A percentile compares a stretch with the other conserved stretches of the same genome.
These are phyloP conservation scores for Elaeis guineensis DNA, from an alignment of 176 grass and related monocot genomes.

Conservation along the genomic window DNA sequence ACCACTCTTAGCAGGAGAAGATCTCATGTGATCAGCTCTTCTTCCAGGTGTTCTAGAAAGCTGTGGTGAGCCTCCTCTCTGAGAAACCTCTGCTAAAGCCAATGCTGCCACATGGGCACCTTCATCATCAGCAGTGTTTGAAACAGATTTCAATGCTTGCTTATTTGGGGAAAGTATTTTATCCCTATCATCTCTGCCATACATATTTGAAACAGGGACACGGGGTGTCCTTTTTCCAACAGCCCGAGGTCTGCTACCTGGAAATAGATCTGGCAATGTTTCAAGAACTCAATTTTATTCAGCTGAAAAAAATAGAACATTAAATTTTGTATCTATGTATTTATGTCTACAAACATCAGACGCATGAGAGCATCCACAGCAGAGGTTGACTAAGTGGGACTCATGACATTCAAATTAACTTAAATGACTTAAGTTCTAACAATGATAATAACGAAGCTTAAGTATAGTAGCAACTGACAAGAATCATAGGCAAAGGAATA, in stretches of 20 bases:
- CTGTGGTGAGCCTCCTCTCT: conserved; percentile 81
- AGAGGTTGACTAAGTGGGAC: too few relatives aligned
- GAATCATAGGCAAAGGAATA: too few relatives aligned
- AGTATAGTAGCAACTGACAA: too few relatives aligned
- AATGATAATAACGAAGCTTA: too few relatives aligned
- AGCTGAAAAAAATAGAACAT: too few relatives aligned
- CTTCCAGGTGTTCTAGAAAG: conserved; percentile 61
- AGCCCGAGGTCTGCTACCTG: conserved; percentile 29
- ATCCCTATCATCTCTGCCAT: conserved; percentile 47
- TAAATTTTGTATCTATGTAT: too few relatives aligned
- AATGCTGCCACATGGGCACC: conserved; percentile 81
- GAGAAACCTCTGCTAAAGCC: conserved; percentile 76
- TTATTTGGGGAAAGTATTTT: conserved; percentile 28
- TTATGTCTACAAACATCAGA: too few relatives aligned
- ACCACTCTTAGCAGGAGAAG: conserved; percentile 54
- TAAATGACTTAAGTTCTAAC: too few relatives aligned
- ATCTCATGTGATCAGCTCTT: conserved; percentile 38
- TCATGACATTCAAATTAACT: too few relatives aligned
- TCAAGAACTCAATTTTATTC: conserved; percentile 30
- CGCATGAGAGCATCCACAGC: too few relatives aligned
- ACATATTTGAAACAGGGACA: conserved; percentile 70
- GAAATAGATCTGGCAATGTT: conserved; percentile 17
- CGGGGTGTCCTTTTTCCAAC: conserved; percentile 98
- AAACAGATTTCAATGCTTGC: conserved; percentile 30
- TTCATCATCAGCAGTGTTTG: conserved; percentile 69